phyloP scores from a whole-genome alignment of 2,329 filamentous ascomycete species.

The Cercospora sesami region DNA sequence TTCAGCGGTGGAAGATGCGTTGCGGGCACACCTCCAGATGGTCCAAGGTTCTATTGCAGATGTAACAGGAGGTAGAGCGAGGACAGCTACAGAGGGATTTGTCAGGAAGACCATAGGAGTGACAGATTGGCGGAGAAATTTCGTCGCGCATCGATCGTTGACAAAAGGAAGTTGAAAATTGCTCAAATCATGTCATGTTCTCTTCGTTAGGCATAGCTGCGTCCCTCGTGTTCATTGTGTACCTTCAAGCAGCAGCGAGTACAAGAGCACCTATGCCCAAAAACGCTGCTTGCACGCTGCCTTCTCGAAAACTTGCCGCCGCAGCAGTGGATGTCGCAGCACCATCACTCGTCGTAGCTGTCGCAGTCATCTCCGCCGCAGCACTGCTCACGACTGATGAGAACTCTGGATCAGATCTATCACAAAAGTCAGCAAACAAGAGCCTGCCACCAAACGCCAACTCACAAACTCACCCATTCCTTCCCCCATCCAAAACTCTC shows the following conservation, averaged over 20 bases:
- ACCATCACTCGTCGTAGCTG: not conserved
- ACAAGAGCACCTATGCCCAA: not conserved
- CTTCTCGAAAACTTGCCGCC: not conserved
- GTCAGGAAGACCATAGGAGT: too few relatives aligned
- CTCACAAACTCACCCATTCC: not conserved
- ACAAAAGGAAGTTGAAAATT: too few relatives aligned
- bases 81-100: too few relatives aligned
- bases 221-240: not conserved
- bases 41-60: not conserved
- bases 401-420: not conserved
- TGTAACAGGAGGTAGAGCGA: not conserved
- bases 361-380: not conserved
- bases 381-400: not conserved
- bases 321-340: not conserved
- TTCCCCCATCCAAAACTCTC: conserved; percentile 16
- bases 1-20: not conserved
- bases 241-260: not conserved
- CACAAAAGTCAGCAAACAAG: not conserved
- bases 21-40: not conserved
- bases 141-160: too few relatives aligned
- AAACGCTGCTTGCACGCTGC: not conserved
- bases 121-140: too few relatives aligned
- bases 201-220: not conserved
- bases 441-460: not conserved
- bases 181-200: not conserved